Base-by-base conservation (phyloP, 345 rosid genomes). In the Salix exigua region DNA sequence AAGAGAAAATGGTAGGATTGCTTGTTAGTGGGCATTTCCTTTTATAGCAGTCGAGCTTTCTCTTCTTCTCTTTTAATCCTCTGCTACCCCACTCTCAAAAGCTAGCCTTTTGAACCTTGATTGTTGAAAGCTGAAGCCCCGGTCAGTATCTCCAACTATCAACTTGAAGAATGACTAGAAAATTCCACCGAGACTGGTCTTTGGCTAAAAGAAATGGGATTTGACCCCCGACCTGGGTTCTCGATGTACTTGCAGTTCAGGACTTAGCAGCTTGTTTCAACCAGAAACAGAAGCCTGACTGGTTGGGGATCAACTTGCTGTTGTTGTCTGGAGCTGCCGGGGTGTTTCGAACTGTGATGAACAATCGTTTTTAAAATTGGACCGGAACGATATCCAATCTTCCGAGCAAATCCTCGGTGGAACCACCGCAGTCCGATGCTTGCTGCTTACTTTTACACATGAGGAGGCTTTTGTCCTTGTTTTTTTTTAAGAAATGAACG, bases 21-120 rank as follows among this genome's bases (percentile, higher is more conserved):
- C 70, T 77, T 74, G 62, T 86, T 82, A 93, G 97, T 93, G 96
- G 99, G 97, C 86, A 91, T 87, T 92, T 88, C 82, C 88, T 78
- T 87, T 88, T 83, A 44, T 60, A 50, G 70, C 82, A 85, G 80
- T 74, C 78, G 64, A 30, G 70, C 61, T 66, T 72, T 62, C 23
- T 73, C 38, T 69, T 55, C 38, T 38, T 31, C 74, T 37, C 48
- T 37, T 18, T 65, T 61, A 75, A 68, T 68, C 82, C 73, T 74
- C 81, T 76, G 77, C 28, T 82, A 63, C 80, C 88, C 91, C 87
- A 82, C 88, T 79, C 68, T 38, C 67, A n/a, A 80, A 85, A 88
- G 84, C 53, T 68, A 76, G 50, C 80, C 80, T 73, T 81, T 78
- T 12, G 72, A 58, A 21, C 48, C 17, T 30, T 51, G 44, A n/a